Conservation (phyloP, 768 basidiomycete genomes). For the Tubosaeta sp. region DNA sequence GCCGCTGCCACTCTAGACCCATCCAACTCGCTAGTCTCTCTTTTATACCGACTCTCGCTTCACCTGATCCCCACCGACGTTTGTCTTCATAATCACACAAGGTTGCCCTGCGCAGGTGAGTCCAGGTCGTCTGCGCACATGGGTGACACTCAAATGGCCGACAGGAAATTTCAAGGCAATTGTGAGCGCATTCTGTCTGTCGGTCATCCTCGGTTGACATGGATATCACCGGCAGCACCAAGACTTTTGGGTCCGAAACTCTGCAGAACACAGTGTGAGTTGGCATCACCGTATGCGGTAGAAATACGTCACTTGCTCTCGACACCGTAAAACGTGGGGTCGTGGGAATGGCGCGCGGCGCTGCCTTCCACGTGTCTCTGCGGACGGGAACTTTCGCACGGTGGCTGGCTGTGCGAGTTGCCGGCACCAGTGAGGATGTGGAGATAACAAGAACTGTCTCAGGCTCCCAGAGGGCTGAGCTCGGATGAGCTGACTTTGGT, state of each 20-base stretch:
- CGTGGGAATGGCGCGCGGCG: slow-evolving; percentile 31
- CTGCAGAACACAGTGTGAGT: slow-evolving; percentile 22
- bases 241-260: no score
- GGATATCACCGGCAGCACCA: slow-evolving; percentile 2
- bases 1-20: slow-evolving; percentile 23
- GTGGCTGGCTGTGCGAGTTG: slow-evolving; percentile 11
- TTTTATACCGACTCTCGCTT: slow-evolving; percentile 33
- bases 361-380: slow-evolving; percentile 11
- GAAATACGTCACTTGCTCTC: slow-evolving; percentile 27
- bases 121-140: not conserved
- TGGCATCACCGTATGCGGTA: not conserved
- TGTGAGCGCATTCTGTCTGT: slow-evolving; percentile 11
- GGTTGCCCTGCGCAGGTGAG: slow-evolving; percentile 17
- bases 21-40: slow-evolving; percentile 33
- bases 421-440: slow-evolving; percentile 18
- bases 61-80: slow-evolving; percentile 11
- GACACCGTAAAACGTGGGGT: slow-evolving; percentile 39
- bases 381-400: not conserved
- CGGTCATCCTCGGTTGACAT: slow-evolving; percentile 5
- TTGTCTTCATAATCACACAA: slow-evolving; percentile 18
- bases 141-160: slow-evolving; percentile 4
- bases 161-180: slow-evolving; percentile 6
- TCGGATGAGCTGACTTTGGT: slow-evolving; percentile 26
- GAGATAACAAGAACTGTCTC: slow-evolving; percentile 18
- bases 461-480: slow-evolving; percentile 17